Percentiles rank a stretch among this genome's conserved stretches.
phyloP scores from a whole-genome alignment of 805 yeast genomes.

The Isabelozyma gotoi region DNA sequence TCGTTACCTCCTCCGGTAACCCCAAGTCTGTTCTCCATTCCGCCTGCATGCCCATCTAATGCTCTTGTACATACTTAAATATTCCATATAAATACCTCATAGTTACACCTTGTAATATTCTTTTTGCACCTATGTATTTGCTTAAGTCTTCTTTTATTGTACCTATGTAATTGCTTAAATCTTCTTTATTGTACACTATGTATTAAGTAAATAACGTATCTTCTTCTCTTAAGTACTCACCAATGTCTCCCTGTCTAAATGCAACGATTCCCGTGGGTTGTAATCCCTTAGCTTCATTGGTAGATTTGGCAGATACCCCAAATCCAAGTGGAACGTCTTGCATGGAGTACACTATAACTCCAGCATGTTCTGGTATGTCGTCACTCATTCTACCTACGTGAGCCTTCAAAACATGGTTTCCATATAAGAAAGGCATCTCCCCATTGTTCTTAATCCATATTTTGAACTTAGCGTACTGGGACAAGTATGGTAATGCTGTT shows the following conservation, averaged over 20 bases:
- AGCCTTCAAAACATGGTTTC: slow-evolving; percentile 94
- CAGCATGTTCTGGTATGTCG: slow-evolving; percentile 97
- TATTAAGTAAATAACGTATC: slow-evolving; percentile 83
- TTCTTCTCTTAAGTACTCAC: slow-evolving; percentile 97
- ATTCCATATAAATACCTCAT: neutral
- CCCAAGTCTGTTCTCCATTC: slow-evolving; percentile 33
- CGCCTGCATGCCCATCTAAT: slow-evolving; percentile 11
- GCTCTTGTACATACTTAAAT: too few relatives aligned
- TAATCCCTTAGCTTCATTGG: slow-evolving; percentile 79
- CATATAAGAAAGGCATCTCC: slow-evolving; percentile 97
- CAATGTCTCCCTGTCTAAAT: slow-evolving; percentile 95
- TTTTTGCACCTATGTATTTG: too few relatives aligned
- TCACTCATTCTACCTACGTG: slow-evolving; percentile 96
- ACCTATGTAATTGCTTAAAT: neutral
- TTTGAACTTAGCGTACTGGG: slow-evolving; percentile 88
- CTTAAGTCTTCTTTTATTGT: neutral
- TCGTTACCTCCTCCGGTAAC: slow-evolving; percentile 38
- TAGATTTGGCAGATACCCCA: slow-evolving; percentile 91
- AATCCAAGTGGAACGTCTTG: slow-evolving; percentile 90
- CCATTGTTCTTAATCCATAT: slow-evolving; percentile 97
- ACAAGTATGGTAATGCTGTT: slow-evolving; percentile 80
- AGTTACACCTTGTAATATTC: too few relatives aligned
- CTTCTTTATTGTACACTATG: neutral
- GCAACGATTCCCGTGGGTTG: slow-evolving; percentile 96
- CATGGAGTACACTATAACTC: slow-evolving; percentile 90